Base-by-base conservation (phyloP, 2,329 filamentous ascomycete genomes). In the Anthostomella pinea region DNA sequence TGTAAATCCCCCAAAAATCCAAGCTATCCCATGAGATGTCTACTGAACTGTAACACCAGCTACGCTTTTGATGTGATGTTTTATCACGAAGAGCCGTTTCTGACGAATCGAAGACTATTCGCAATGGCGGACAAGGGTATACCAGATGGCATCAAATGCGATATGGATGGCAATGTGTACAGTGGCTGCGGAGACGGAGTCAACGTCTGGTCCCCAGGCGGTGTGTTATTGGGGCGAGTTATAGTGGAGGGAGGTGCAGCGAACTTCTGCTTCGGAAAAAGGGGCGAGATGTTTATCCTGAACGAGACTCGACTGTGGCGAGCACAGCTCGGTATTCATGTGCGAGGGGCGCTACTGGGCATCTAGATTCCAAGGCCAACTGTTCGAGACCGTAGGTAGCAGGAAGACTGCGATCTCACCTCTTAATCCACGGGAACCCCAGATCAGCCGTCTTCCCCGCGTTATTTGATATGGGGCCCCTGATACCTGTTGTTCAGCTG, bases 31-130 rank as follows among this genome's bases (percentile, higher is more conserved):
- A n/a, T n/a, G n/a, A n/a, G n/a, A n/a, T n/a, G n/a, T n/a, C n/a
- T n/a, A n/a, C n/a, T n/a, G 31, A 16, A 14, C 34, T 13, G 4
- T 21, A 17, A 17, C 33, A 28, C 4, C 22, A 62, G 62, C 30
- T 64, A 66, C 24, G 62, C 62, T 0, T 65, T 65, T 14, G 62
- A 68, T 8, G 15, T 67, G 2, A 25, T 41, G 1, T 21, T 35
- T 10, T 34, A 50, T 28, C 45, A 46, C 9, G 46, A 48, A 3
- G 41, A 60, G n/a, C 66, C 65, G 0, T 67, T 69, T 27, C 54
- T 77, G 16, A 53, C 46, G 2, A 75, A 76, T 46, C 62, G 66
- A 11, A 62, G 73, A 19, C 51, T 77, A 0, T 78, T 79, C 40
- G 69, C 71, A 2, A 68, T 70, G 51, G 67, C 68, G 1, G 66